Evolutionary conservation across 257 asterid species (phyloP).

Genomic region (Solanum megistacrolobum): DNA sequence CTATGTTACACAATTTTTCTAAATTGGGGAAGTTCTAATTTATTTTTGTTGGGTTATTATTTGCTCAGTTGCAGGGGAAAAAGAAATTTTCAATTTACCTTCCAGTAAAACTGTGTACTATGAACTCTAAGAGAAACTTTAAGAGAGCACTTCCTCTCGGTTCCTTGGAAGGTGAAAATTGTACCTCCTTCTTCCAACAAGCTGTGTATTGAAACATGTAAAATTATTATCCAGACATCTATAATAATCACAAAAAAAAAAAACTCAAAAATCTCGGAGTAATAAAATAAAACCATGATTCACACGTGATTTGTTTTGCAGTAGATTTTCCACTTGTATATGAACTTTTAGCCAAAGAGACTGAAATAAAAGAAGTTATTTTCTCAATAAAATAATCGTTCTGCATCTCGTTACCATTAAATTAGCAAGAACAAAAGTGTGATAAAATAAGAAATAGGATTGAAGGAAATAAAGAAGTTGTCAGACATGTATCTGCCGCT

Average conservation of each 20-base stretch:
- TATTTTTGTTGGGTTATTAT: neutral
- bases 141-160: constrained; percentile 16
- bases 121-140: constrained; percentile 59
- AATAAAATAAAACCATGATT: neutral
- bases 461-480: neutral
- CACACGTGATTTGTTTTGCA: neutral
- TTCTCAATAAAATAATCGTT: neutral
- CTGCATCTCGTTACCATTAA: neutral
- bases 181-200: constrained; percentile 74
- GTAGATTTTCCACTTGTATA: neutral
- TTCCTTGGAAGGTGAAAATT: constrained; percentile 60
- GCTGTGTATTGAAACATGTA: constrained; percentile 13
- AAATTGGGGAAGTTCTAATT: neutral
- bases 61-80: neutral
- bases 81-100: constrained; percentile 23
- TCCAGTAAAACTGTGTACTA: constrained; percentile 71
- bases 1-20: neutral
- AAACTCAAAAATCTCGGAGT: neutral
- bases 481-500: neutral
- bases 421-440: neutral
- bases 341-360: neutral
- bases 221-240: neutral
- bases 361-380: neutral
- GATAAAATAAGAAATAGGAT: neutral
- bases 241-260: neutral